Evolutionary conservation across 768 basidiomycete genomes (phyloP).

Genomic region (Brasilioporus rufonigricans): DNA sequence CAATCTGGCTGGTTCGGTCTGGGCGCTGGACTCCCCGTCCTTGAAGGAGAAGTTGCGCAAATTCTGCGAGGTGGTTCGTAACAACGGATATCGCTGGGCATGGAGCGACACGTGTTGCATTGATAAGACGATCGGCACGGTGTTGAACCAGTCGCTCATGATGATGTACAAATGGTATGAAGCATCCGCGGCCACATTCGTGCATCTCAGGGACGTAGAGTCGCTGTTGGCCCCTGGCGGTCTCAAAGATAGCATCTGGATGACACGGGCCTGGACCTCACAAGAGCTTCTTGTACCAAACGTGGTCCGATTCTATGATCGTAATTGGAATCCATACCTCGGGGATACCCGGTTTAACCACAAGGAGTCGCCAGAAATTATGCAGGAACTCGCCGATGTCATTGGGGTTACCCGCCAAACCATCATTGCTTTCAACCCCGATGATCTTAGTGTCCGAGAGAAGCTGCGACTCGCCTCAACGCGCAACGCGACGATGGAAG

Average conservation of each 20-base stretch:
- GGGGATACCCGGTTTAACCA: conserved; percentile 1
- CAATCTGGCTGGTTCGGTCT: neutral
- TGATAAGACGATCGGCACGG: conserved; percentile 3
- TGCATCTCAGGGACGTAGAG: neutral
- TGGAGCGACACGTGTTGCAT: conserved; percentile 16
- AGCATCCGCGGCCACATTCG: conserved; percentile 3
- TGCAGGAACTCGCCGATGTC: conserved; percentile 5
- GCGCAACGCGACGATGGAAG: neutral
- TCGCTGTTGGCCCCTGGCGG: neutral
- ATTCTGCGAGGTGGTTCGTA: conserved; percentile 7
- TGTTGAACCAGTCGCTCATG: conserved; percentile 5
- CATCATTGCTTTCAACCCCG: neutral
- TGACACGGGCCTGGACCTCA: conserved; percentile 14
- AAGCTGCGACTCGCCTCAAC: neutral
- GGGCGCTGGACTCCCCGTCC: neutral
- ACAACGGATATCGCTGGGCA: conserved; percentile 12
- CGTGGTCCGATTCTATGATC: conserved; percentile 7
- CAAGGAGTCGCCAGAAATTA: conserved; percentile 8
- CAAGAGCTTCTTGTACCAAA: conserved; percentile 14
- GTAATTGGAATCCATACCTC: conserved; percentile 9
- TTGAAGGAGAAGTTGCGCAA: conserved; percentile 4
- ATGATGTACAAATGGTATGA: conserved; percentile 15
- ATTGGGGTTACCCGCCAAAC: neutral
- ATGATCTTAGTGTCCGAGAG: neutral
- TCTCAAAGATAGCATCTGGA: conserved; percentile 6